Base-by-base conservation (phyloP, 129 eudicot species). In the Deinandra increscens region DNA sequence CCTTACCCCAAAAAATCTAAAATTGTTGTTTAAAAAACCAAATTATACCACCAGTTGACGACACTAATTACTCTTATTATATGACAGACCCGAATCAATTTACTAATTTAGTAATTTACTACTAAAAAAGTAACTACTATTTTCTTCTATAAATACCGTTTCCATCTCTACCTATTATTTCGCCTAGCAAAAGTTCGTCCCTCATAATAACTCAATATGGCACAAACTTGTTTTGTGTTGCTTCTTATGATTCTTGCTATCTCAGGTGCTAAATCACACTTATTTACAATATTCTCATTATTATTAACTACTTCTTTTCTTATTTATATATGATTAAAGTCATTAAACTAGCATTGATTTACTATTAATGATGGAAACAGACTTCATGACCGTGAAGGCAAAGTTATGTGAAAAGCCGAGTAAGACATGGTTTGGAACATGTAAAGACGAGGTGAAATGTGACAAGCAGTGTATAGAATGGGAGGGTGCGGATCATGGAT, bases 381-480 rank as follows among this genome's bases (percentile, higher is more conserved):
- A 73, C 9, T 36, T 49, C 18, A 36, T 38, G 43, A 14, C 4
- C 9, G 64, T 46, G 36, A 68, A 76, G 3, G 63, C 43, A 26
- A 46, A 31, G 12, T 3, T 77, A 31, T 77, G 81, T 39, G 81
- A 77, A 63, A 62, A 17, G 41, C 60, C 65, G 5, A 77, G 72
- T 39, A 61, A 51, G 58, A 77, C 81, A 0, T 77, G 81, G 81
- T 69, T 34, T 18, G 81, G 81, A 41, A 14, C 10, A 1, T 77
- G 81, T 58, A 37, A 33, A 43, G 66, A 50, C 31, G 14, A 71
- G 2, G n/a, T 4, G 1, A 62, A 61, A 38, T 77, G 81, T 9
- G 71, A 77, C 66, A 41, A 70, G 18, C 81, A 20, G 3, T 77
- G 81, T 67, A 62, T 49, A 50, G 76, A 77, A 3, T 77, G 81